phyloP scores from a whole-genome alignment of 169 alveolate species.

The Cryptosporidium meleagridis region DNA sequence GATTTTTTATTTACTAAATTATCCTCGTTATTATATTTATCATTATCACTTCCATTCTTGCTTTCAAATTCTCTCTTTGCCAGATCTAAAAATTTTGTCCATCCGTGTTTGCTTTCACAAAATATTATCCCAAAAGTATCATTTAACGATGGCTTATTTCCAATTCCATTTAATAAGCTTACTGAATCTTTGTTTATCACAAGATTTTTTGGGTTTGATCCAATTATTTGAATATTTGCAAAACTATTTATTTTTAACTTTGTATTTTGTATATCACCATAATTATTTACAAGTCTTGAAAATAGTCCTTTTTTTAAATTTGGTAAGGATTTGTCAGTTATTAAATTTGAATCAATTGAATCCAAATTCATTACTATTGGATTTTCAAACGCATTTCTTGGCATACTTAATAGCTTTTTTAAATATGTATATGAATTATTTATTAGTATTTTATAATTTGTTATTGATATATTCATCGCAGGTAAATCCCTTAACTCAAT shows the following conservation, averaged over 20 bases:
- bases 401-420: neutral
- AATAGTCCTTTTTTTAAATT: neutral
- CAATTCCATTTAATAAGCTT: neutral
- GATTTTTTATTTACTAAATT: neutral
- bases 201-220: neutral
- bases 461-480: slow-evolving; percentile 11
- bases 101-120: slow-evolving; percentile 10
- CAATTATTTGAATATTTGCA: slow-evolving; percentile 1
- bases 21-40: neutral
- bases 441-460: neutral
- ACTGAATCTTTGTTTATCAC: neutral
- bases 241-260: neutral
- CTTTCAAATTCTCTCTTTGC: slow-evolving; percentile 5
- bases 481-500: slow-evolving; percentile 29
- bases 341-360: neutral
- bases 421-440: slow-evolving; percentile 9
- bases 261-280: neutral
- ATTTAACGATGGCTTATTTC: neutral
- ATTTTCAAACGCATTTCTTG: neutral
- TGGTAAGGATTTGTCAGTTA: neutral
- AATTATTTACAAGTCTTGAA: neutral
- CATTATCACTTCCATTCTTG: neutral
- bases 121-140: slow-evolving; percentile 4
- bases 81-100: neutral
- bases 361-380: slow-evolving; percentile 14